phyloP scores from a whole-genome alignment of 2,329 filamentous ascomycete species.

The Ophiosphaerella narmari region DNA sequence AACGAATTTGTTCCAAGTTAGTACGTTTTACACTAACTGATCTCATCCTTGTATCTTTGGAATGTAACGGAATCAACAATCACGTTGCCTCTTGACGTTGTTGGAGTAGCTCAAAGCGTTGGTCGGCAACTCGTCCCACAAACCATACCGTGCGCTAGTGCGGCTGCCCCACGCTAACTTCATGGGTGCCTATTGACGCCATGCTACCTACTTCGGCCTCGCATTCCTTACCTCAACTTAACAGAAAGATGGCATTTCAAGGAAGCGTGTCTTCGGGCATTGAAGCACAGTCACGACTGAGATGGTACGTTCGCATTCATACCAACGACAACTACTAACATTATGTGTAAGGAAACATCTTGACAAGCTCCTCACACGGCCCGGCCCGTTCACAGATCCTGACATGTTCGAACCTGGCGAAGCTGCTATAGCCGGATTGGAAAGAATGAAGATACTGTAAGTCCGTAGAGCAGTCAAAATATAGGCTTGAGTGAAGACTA shows the following conservation, averaged over 20 bases:
- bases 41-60: not conserved
- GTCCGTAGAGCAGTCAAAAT: slow-evolving; percentile 32
- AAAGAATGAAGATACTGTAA: slow-evolving; percentile 64
- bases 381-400: slow-evolving; percentile 80
- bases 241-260: slow-evolving; percentile 1
- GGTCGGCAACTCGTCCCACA: slow-evolving; percentile 29
- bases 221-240: slow-evolving; percentile 4
- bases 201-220: slow-evolving; percentile 17
- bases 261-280: slow-evolving; percentile 16
- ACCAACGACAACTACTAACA: slow-evolving; percentile 19
- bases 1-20: not conserved
- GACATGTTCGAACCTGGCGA: slow-evolving; percentile 55
- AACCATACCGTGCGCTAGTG: slow-evolving; percentile 22
- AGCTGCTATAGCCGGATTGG: slow-evolving; percentile 50
- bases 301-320: slow-evolving; percentile 46
- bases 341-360: slow-evolving; percentile 72
- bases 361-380: slow-evolving; percentile 74
- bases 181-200: slow-evolving; percentile 26
- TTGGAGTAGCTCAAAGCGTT: slow-evolving; percentile 4
- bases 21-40: not conserved
- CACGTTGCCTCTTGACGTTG: not conserved
- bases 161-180: slow-evolving; percentile 27
- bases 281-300: slow-evolving; percentile 41
- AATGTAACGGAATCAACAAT: not conserved
- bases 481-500: slow-evolving; percentile 13